These are phyloP conservation scores for Phlyctochytrium bullatum DNA, from an alignment of 192 early-diverging fungal species.

Conservation along the genomic window DNA sequence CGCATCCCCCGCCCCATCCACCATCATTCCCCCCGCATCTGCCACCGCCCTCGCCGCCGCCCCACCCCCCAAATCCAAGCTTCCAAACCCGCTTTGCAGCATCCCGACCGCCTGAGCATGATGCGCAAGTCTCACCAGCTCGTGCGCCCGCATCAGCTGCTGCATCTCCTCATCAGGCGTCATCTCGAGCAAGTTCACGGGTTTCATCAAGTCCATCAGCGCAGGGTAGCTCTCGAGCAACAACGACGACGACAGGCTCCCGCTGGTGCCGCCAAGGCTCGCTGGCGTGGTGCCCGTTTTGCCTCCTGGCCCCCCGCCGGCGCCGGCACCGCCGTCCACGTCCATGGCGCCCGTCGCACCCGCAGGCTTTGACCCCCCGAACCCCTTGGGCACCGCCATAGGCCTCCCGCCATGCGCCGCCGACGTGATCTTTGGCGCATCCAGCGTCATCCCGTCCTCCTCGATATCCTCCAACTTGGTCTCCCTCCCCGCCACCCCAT, in stretches of 20 bases:
- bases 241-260: not conserved
- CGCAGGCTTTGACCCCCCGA: too few relatives aligned
- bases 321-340: not conserved
- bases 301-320: not conserved
- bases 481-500: not conserved
- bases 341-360: not conserved
- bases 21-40: not conserved
- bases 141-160: constrained; percentile 21
- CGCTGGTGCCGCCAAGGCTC: not conserved
- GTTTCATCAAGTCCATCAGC: constrained; percentile 8
- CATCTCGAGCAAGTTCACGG: constrained; percentile 10
- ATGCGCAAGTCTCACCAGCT: constrained; percentile 18
- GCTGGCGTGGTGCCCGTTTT: not conserved
- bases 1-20: not conserved
- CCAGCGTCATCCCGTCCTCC: not conserved
- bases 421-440: not conserved
- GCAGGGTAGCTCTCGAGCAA: not conserved
- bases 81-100: not conserved
- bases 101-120: constrained; percentile 4
- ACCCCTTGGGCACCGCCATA: too few relatives aligned
- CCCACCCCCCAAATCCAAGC: not conserved
- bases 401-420: too few relatives aligned
- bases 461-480: not conserved
- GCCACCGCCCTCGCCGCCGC: not conserved
- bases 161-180: constrained; percentile 20